Base-by-base conservation (phyloP, 768 basidiomycete species). In the Russula sp. region DNA sequence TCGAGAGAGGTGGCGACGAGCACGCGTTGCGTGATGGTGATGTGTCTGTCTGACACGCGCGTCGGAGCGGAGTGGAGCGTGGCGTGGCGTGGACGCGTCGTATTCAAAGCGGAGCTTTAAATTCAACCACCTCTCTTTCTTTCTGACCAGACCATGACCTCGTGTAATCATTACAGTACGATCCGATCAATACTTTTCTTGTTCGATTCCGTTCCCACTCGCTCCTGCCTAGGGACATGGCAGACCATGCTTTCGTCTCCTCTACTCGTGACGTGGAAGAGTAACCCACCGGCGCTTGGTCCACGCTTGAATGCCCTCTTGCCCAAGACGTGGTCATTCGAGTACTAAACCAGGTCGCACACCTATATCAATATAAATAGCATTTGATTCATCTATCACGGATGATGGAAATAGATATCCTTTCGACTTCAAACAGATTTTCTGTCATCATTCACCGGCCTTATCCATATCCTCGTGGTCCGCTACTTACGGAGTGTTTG, bases 221-320 rank as follows among this genome's bases (percentile, higher is more conserved):
- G 77, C 84, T 77, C 73, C 77, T 80, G 87, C 87, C 88, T 87
- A 82, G 88, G 82, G 77, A 87, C 87, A 89, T 74, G 79, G 88
- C 84, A 71, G 68, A 70, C 72, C 64, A 68, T 86, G 87, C 88
- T 83, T 81, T 89, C 86, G 87, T 88, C 81, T 74, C 87, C 84
- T 74, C 39, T 81, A 87, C 87, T 84, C 78, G 86, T 77, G 77
- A 73, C 64, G 85, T 89, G 88, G 88, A 78, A 89, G 81, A 89
- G 40, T 54, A 81, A 60, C 20, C 18, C 35, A 4, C 39, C 45
- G 58, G 60, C 73, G 75, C 82, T 75, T 79, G 82, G 83, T 89
- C 87, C 87, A 89, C 87, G 79, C 87, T 89, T 84, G 86, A 83
- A 77, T 82, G 82, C 72, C 80, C 77, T 78, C 80, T 77, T 78